Evolutionary conservation across 257 asterid species (phyloP).

Genomic region (Solanum medicagineum): DNA sequence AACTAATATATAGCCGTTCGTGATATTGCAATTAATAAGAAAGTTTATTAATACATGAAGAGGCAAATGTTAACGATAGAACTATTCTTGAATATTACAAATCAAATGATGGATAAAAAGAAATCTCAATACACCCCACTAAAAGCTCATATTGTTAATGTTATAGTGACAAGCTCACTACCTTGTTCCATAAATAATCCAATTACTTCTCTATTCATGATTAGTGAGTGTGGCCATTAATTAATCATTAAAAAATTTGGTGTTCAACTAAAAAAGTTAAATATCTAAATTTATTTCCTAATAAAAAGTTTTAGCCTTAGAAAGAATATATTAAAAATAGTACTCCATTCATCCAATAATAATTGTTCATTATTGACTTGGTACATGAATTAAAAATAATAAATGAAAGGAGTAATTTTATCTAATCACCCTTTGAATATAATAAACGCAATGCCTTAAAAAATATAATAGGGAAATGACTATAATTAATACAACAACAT

Average conservation of each 20-base stretch:
- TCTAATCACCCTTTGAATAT: no score
- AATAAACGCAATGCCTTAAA: fast-evolving
- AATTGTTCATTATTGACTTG: no score
- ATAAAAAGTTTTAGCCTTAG: neutral
- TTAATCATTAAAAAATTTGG: neutral
- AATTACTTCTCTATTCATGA: neutral
- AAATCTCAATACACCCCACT: neutral
- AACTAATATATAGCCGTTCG: no score
- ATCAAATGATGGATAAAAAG: neutral
- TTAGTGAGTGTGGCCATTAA: neutral
- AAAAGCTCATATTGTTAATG: neutral
- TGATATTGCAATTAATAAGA: neutral
- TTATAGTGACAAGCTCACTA: neutral
- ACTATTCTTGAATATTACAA: neutral
- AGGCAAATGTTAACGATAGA: neutral
- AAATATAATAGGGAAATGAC: no score
- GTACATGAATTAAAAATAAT: no score
- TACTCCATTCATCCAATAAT: no score
- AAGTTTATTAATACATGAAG: neutral
- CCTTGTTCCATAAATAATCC: neutral
- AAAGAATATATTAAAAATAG: neutral
- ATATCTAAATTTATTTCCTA: neutral
- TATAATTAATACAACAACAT: no score
- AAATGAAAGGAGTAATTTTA: no score
- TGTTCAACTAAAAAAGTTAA: neutral